These are phyloP conservation scores for Puccinia triticina DNA, from an alignment of 1,284 basidiomycete genomes.

Conservation along the genomic window DNA sequence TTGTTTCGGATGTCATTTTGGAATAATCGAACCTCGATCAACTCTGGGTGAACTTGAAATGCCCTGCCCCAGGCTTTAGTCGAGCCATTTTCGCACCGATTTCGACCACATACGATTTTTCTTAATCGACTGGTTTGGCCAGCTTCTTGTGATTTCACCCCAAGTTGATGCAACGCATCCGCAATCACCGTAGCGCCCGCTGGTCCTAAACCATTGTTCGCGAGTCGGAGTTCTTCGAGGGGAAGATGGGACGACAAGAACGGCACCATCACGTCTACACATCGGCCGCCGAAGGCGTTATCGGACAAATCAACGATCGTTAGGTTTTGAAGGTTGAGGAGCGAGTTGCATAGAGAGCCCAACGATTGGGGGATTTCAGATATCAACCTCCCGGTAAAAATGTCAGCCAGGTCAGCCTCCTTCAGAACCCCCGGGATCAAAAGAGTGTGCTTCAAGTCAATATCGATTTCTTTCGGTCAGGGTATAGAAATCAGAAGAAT, in stretches of 20 bases:
- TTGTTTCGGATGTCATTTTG: slow-evolving; percentile 97
- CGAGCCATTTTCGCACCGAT: slow-evolving; percentile 88
- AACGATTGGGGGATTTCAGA: slow-evolving; percentile 91
- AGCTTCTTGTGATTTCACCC: slow-evolving; percentile 69
- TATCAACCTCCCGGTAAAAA: slow-evolving; percentile 96
- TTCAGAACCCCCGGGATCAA: slow-evolving; percentile 59
- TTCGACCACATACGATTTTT: slow-evolving; percentile 87
- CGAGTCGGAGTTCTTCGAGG: slow-evolving; percentile 82
- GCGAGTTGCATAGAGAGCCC: slow-evolving; percentile 81
- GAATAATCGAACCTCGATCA: slow-evolving; percentile 85
- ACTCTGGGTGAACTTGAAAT: slow-evolving; percentile 78
- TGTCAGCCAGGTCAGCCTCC: slow-evolving; percentile 94
- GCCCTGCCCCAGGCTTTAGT: slow-evolving; percentile 82
- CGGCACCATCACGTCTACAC: slow-evolving; percentile 89
- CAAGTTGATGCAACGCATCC: slow-evolving; percentile 78
- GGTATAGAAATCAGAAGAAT: not conserved
- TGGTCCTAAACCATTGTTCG: slow-evolving; percentile 97
- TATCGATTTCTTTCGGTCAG: not conserved
- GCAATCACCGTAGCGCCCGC: slow-evolving; percentile 85
- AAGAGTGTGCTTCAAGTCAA: slow-evolving; percentile 32
- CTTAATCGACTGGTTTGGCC: slow-evolving; percentile 74
- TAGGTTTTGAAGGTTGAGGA: slow-evolving; percentile 77
- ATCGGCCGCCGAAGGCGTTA: slow-evolving; percentile 95
- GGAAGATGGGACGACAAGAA: slow-evolving; percentile 72
- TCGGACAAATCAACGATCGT: slow-evolving; percentile 89